Evolutionary conservation across 805 yeast species (phyloP), one percentile per base, ranked within the genome.

Genomic region (Ogataea sp.): DNA sequence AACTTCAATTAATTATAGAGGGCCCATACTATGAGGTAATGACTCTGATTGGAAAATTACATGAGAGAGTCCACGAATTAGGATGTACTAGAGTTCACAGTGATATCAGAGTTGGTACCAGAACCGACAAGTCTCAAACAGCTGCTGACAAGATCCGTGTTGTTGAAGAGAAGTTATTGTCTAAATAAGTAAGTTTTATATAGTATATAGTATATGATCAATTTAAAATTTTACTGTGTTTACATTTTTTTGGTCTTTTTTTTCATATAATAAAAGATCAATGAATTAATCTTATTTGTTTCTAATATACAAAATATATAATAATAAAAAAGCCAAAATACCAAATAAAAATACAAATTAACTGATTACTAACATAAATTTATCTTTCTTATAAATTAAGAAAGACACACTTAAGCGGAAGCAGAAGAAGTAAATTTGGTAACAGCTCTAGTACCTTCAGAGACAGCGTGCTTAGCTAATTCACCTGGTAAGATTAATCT

Each of bases 381-480:
- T 16, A 20, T 32, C 3, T 11, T 20, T 8, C 26, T 23, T 7
- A 23, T 23, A 8, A 23, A 23, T 23, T 11, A 8, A 8, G 7
- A 11, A 23, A 23, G 11, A 23, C 26, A 23, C n/a, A 39, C 39
- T 56, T 56, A 62, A 58, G 64, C 64, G 31, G 65, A 58, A 43
- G 65, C 56, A 38, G 65, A 73, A 61, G 95, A 82, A 59, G 95
- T 83, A 80, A 86, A 87, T 75, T 87, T 87, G 68, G 96, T 85
- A 59, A 87, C 95, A 67, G 96, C 95, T 80, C 95, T 85, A 55
- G 96, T 87, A 78, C 97, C 97, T 75, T 89, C 97, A 58, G 95
- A 83, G 58, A 88, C 95, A 61, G 97, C 96, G 73, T 89, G 97
- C 78, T 88, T 88, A 56, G 96, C 96, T 65, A 89, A 78, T 76